Base-by-base conservation (phyloP, 352 stramenopile species). In the Plasmopara muralis region DNA sequence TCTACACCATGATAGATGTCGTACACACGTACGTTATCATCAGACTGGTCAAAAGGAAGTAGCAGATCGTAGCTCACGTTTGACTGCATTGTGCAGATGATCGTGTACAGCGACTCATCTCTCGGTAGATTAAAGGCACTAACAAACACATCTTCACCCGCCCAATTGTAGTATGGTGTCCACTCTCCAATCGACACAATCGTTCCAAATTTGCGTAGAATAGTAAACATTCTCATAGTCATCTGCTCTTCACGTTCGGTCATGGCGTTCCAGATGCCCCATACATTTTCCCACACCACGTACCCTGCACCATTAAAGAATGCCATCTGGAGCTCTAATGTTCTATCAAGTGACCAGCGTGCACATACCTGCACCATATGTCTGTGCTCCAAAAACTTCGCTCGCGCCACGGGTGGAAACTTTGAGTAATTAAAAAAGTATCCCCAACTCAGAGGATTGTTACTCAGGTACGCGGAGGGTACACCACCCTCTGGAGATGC, bases 241-340 rank as follows among this genome's bases (percentile, higher is more conserved):
- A 61, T 77, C 53, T 86, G 71, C 54, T 70, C 71, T 64, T 95
- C 83, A 8, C 79, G 77, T 41, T 68, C 57, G 0, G 83, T 91
- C 64, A 92, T 85, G 9, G 63, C 70, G 43, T 90, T 93, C 79
- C 77, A 93, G 29, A 92, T 91, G 13, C 85, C 81, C 85, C 85
- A 95, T 14, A 95, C 80, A 52, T 95, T 95, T 43, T 95, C 85
- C 85, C 85, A 95, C 5, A 89, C 59, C 16, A 92, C 85, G 57
- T 91, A 93, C 5, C 85, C 83, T n/a, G 71, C 75, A 9, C 81
- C 83, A 54, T 95, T 95, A 53, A 93, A 95, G 50, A 90, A 89
- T 14, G 85, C 70, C 3, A 57, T 70, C 16, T 90, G 74, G 9
- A 95, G 25, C 33, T 91, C 84, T 0, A 64, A 47, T 8, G 70